phyloP scores from a whole-genome alignment of 345 rosid species.

The Odontarrhena argentea region DNA sequence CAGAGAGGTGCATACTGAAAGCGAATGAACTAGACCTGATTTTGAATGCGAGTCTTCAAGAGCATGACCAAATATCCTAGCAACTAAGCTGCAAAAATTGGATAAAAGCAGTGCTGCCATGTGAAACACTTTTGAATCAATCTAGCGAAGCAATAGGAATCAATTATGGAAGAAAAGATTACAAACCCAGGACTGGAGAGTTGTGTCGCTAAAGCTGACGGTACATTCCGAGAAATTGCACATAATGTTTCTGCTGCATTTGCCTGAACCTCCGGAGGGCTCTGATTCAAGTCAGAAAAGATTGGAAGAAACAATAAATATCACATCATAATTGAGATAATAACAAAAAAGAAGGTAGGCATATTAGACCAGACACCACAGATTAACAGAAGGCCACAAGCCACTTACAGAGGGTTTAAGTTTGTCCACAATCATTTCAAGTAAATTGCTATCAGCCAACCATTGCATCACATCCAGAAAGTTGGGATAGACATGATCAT shows the following conservation, averaged over 20 bases:
- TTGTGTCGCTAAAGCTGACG: conserved; percentile 86
- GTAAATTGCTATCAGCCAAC: conserved; percentile 85
- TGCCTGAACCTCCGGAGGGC: conserved; percentile 86
- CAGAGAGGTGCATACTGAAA: conserved; percentile 94
- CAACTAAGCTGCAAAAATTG: conserved; percentile 67
- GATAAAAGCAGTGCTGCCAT: conserved; percentile 20
- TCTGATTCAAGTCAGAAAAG: conserved; percentile 51
- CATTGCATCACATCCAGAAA: conserved; percentile 98
- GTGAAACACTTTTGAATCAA: conserved; percentile 19
- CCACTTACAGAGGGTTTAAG: conserved; percentile 79
- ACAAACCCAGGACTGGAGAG: conserved; percentile 87
- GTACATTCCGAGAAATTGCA: conserved; percentile 88
- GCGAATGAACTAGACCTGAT: conserved; percentile 89
- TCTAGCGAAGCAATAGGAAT: background rate
- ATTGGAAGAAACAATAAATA: conserved; percentile 28
- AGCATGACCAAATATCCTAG: conserved; percentile 91
- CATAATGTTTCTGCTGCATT: conserved; percentile 94
- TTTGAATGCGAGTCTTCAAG: conserved; percentile 88
- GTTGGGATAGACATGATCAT: conserved; percentile 94
- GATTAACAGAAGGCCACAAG: conserved; percentile 9
- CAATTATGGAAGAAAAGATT: conserved; percentile 24
- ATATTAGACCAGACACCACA: conserved; percentile 18
- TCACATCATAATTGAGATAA: conserved; percentile 23
- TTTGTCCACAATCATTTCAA: conserved; percentile 96
- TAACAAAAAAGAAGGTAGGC: conserved; percentile 8